Percentiles rank a stretch among this genome's conserved stretches.
These are phyloP conservation scores for Helotiales sp. DNA, from an alignment of 2,329 filamentous ascomycete species.

Conservation along the genomic window DNA sequence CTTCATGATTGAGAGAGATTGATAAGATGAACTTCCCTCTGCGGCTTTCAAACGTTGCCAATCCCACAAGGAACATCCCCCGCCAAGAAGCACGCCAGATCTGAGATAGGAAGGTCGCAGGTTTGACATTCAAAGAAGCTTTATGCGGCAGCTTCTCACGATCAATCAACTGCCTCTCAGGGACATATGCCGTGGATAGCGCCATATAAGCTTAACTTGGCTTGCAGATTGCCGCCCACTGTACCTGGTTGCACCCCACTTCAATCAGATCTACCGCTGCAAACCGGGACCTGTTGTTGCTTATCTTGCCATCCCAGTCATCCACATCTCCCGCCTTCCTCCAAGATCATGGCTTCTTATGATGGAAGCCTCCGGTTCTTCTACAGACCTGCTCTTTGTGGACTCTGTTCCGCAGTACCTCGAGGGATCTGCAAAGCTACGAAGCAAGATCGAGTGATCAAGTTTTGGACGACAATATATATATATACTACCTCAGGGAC, in stretches of 20 bases:
- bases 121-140: neutral
- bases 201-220: slow-evolving; percentile 5
- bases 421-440: neutral
- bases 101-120: neutral
- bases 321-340: neutral
- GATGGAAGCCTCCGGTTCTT: slow-evolving; percentile 3
- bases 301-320: slow-evolving; percentile 2
- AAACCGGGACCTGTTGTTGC: neutral
- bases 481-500: neutral
- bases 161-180: slow-evolving; percentile 7
- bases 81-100: neutral
- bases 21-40: no score
- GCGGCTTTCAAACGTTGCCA: no score
- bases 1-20: no score
- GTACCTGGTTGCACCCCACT: neutral
- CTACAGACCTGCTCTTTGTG: slow-evolving; percentile 3
- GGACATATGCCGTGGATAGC: neutral
- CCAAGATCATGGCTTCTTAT: neutral
- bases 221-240: neutral
- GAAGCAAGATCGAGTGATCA: neutral
- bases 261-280: neutral
- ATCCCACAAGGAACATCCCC: neutral
- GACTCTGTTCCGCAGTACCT: neutral
- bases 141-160: neutral
- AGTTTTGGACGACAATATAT: neutral